phyloP scores from a whole-genome alignment of 2,329 filamentous ascomycete species.

The Hymenoscyphus fructigenus region DNA sequence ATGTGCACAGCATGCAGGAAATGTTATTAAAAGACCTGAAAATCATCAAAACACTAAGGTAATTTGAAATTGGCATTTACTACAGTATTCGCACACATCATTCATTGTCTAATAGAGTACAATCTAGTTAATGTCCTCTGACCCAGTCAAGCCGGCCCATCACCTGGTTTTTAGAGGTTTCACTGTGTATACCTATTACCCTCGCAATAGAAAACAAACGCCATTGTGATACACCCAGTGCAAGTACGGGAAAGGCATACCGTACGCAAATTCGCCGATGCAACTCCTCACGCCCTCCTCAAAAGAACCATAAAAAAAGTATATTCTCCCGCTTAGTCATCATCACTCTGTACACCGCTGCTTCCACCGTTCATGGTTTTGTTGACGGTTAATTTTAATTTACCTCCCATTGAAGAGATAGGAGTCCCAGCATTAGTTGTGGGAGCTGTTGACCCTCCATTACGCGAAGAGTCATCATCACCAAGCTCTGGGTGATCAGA shows the following conservation, averaged over 20 bases:
- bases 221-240: constrained; percentile 11
- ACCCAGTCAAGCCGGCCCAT: background rate
- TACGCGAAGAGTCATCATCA: constrained; percentile 45
- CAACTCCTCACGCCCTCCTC: constrained; percentile 8
- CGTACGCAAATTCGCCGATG: constrained; percentile 6
- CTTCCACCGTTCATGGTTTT: constrained; percentile 42
- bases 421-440: constrained; percentile 64
- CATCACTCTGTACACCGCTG: constrained; percentile 50
- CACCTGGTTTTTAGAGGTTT: background rate
- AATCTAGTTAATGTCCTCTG: constrained; percentile 30
- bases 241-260: background rate
- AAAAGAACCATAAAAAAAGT: constrained; percentile 2
- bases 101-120: constrained; percentile 34
- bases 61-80: background rate
- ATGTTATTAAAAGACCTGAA: background rate
- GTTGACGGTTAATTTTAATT: constrained; percentile 65
- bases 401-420: constrained; percentile 54
- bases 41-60: background rate
- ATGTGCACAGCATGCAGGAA: no score
- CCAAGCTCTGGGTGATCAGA: constrained; percentile 54
- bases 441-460: constrained; percentile 44
- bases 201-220: constrained; percentile 8
- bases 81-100: constrained; percentile 5
- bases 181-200: background rate
- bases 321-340: constrained; percentile 33